Evolutionary conservation across 352 stramenopile genomes (phyloP).

Genomic region (Globisporangium viniferum): DNA sequence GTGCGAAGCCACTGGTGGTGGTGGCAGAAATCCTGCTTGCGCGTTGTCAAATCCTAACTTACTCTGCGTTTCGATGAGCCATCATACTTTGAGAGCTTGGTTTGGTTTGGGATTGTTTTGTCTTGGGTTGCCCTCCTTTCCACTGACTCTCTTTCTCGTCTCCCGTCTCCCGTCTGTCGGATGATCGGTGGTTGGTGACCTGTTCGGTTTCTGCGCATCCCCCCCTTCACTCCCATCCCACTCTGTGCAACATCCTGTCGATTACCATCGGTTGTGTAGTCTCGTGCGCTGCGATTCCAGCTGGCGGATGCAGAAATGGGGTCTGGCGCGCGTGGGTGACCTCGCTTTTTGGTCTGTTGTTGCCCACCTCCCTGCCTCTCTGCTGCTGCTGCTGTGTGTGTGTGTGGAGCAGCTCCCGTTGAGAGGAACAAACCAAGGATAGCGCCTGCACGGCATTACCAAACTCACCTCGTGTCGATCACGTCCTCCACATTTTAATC

Average conservation of each 20-base stretch:
- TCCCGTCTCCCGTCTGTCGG: not conserved
- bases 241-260: not conserved
- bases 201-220: not conserved
- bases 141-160: not conserved
- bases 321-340: not conserved
- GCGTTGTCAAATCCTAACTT: too few relatives aligned
- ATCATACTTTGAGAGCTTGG: too few relatives aligned
- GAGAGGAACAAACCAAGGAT: not conserved
- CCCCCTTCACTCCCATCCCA: not conserved
- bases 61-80: too few relatives aligned
- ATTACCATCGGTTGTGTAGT: not conserved
- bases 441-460: constrained; percentile 4
- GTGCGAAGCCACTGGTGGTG: too few relatives aligned
- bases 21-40: too few relatives aligned
- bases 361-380: too few relatives aligned
- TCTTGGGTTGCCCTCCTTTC: not conserved
- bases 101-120: too few relatives aligned
- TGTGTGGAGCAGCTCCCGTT: not conserved
- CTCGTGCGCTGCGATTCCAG: constrained; percentile 1
- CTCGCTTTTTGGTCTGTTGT: not conserved
- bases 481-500: not conserved
- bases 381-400: not conserved
- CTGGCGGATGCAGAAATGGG: constrained; percentile 1
- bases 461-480: constrained; percentile 1
- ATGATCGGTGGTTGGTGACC: not conserved